These are phyloP conservation scores for Phascolomyces articulosus DNA, from an alignment of 371 early-diverging fungal species.

Conservation along the genomic window DNA sequence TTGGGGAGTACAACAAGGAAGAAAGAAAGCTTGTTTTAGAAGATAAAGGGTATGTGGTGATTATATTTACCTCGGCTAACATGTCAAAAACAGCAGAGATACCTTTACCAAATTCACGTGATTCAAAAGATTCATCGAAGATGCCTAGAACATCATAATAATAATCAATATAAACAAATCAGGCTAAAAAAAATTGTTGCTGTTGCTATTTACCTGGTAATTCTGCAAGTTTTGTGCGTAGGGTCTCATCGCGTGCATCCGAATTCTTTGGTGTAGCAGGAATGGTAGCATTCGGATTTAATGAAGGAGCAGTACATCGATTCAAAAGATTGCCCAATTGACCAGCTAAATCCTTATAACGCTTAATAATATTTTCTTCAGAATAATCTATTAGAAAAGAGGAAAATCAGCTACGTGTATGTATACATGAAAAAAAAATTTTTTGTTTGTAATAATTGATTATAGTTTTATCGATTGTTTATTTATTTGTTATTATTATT, in stretches of 20 bases:
- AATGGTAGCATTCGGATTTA: conserved; percentile 57
- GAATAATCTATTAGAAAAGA: conserved; percentile 71
- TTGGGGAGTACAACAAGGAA: not conserved
- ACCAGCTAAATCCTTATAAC: conserved; percentile 83
- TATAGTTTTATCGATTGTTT: not conserved
- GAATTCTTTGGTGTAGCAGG: conserved; percentile 39
- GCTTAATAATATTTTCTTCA: conserved; percentile 57
- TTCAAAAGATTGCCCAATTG: conserved; percentile 89
- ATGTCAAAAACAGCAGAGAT: conserved; percentile 57
- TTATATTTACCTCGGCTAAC: conserved; percentile 53
- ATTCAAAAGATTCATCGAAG: conserved; percentile 42
- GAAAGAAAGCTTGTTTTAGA: too few species aligned
- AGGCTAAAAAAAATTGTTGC: not conserved
- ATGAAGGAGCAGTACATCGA: conserved; percentile 58
- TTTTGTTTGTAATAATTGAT: not conserved
- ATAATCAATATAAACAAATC: too few species aligned
- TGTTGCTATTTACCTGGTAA: conserved; percentile 43
- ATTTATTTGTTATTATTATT: not conserved
- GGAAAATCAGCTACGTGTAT: too few species aligned
- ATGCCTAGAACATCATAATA: conserved; percentile 15
- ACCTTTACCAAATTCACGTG: conserved; percentile 56
- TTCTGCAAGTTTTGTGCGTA: conserved; percentile 36
- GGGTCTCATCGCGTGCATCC: conserved; percentile 34
- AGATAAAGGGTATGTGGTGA: not conserved
- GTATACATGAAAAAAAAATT: not conserved